Conservation (phyloP, 2,329 filamentous ascomycete genomes). For the Colletotrichum eleusines region DNA sequence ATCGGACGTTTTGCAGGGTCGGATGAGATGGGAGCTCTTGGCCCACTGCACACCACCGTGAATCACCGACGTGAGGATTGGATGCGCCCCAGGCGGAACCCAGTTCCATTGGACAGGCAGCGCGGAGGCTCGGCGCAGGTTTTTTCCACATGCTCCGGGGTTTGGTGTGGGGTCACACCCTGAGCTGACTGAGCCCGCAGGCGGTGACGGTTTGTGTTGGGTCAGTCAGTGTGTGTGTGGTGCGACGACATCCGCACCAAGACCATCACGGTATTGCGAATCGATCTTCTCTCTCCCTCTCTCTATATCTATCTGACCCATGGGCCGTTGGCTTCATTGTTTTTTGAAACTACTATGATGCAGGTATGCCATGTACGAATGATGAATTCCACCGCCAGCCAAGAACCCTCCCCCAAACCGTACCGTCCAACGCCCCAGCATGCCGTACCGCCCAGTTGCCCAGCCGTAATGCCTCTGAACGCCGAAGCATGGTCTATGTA, state of each 20-base stretch:
- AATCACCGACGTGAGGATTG: constrained; percentile 37
- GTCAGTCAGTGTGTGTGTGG: not conserved
- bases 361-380: constrained; percentile 32
- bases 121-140: constrained; percentile 32
- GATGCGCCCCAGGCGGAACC: constrained; percentile 16
- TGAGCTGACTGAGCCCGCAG: constrained; percentile 34
- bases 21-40: constrained; percentile 22
- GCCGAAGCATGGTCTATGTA: constrained; percentile 37
- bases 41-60: constrained; percentile 7
- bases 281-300: not conserved
- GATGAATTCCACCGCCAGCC: constrained; percentile 24
- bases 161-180: constrained; percentile 25
- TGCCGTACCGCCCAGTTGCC: constrained; percentile 34
- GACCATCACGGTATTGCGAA: not conserved
- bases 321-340: constrained; percentile 10
- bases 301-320: not conserved
- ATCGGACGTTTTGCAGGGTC: constrained; percentile 21
- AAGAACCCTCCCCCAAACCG: constrained; percentile 15
- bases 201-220: not conserved
- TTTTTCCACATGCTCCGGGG: constrained; percentile 37
- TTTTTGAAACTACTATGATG: constrained; percentile 31
- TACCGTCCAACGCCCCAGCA: constrained; percentile 24
- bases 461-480: constrained; percentile 35
- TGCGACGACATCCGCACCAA: constrained; percentile 1
- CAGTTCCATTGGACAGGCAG: constrained; percentile 5